These are phyloP conservation scores for Eucalyptus viminalis DNA, from an alignment of 345 rosid genomes.

Conservation along the genomic window DNA sequence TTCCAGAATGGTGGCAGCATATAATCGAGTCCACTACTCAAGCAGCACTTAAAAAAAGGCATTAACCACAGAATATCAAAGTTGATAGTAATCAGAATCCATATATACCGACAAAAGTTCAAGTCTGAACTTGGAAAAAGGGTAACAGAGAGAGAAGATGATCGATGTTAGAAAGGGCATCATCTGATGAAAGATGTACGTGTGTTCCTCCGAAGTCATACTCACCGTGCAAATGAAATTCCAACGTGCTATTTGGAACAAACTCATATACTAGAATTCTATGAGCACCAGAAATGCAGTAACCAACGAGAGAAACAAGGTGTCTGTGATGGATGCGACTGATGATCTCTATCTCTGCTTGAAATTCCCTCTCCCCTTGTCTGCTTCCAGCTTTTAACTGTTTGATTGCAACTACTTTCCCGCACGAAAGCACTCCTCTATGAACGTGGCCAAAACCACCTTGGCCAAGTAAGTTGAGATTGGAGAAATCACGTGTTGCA, in stretches of 20 bases:
- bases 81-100: background rate
- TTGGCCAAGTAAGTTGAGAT: slow-evolving; percentile 45
- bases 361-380: slow-evolving; percentile 60
- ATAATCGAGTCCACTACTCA: background rate
- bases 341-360: slow-evolving; percentile 47
- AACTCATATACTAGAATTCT: slow-evolving; percentile 65
- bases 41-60: background rate
- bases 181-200: background rate
- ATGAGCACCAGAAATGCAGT: slow-evolving; percentile 33
- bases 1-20: background rate
- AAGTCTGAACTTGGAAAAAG: background rate
- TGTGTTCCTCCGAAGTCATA: background rate
- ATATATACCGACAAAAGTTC: background rate
- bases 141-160: background rate
- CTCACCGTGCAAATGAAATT: slow-evolving; percentile 62
- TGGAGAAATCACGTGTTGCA: slow-evolving; percentile 41
- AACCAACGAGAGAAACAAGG: slow-evolving; percentile 31
- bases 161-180: background rate
- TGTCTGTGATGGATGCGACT: slow-evolving; percentile 40
- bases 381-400: slow-evolving; percentile 48
- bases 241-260: slow-evolving; percentile 49
- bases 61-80: background rate
- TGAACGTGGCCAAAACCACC: slow-evolving; percentile 77
- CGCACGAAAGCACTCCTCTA: slow-evolving; percentile 44
- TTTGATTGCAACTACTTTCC: slow-evolving; percentile 49